Evolutionary conservation across 2,329 filamentous ascomycete species (phyloP), one percentile per base, ranked within the genome.

Genomic region (Allantophomopsis lycopodina): DNA sequence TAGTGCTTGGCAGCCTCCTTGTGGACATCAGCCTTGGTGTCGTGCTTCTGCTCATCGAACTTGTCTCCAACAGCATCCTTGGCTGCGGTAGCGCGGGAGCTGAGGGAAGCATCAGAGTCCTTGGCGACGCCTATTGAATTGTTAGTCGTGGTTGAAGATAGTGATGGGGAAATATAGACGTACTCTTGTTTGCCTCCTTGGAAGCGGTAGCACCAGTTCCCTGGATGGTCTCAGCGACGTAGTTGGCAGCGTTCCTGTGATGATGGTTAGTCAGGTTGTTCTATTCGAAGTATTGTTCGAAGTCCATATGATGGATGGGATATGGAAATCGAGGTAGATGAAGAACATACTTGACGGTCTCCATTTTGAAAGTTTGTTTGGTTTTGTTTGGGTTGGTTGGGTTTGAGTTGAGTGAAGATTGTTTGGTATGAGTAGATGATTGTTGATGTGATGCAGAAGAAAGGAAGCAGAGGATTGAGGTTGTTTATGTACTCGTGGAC

Each of bases 141-240:
- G 53, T 58, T 17, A 41, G 28, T 41, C 38, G 18, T 20, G 18
- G 18, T 4, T 32, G 31, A 32, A 8, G 15, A 15, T 32, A 8
- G 8, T 4, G 31, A 15, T 32, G 31, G 8, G 16, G 10, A 28
- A 3, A 8, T 28, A 12, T n/a, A 17, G 16, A 17, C 60, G 48
- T 61, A 58, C 53, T 55, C 67, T 74, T 73, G 68, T 74, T 73
- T 63, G 60, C 63, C 61, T 73, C 68, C 67, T 74, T 73, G 57
- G 60, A 65, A 44, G 69, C 63, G 48, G 62, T 57, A 39, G 66
- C 56, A 42, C 60, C 55, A 40, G 57, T 50, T 48, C 69, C 66
- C 56, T 71, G 63, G 53, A 72, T 49, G 48, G 61, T 60, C 64
- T 75, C 71, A 44, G 63, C 56, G 55, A 73, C 66, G 63, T 72